Evolutionary conservation across 2,329 filamentous ascomycete species (phyloP).

Genomic region (Colletotrichum sublineola): DNA sequence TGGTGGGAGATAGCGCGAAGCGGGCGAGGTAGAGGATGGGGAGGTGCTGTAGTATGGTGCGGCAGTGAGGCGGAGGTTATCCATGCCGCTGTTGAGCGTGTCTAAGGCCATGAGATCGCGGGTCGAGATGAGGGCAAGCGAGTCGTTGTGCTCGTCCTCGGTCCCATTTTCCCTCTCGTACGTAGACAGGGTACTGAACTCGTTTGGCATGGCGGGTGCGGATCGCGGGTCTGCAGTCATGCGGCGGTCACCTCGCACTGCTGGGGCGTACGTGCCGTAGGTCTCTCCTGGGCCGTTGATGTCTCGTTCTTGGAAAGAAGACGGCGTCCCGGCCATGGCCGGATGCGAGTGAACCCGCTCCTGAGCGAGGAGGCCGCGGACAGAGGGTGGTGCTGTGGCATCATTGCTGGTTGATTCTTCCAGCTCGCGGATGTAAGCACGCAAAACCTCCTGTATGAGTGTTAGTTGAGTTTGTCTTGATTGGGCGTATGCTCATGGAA

Average conservation of each 20-base stretch:
- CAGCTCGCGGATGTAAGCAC: slow-evolving; percentile 72
- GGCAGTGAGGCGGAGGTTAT: slow-evolving; percentile 57
- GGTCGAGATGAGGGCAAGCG: slow-evolving; percentile 66
- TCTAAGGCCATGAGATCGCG: slow-evolving; percentile 66
- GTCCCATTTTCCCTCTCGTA: slow-evolving; percentile 56
- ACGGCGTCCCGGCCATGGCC: slow-evolving; percentile 29
- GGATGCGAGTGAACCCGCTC: slow-evolving; percentile 46
- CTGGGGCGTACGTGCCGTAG: slow-evolving; percentile 51
- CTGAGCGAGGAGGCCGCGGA: slow-evolving; percentile 67
- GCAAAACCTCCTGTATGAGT: slow-evolving; percentile 64
- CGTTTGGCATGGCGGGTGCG: slow-evolving; percentile 24
- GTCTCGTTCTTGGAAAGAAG: slow-evolving; percentile 28
- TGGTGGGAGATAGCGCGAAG: slow-evolving; percentile 50
- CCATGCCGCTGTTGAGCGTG: slow-evolving; percentile 56
- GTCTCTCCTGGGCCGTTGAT: slow-evolving; percentile 53
- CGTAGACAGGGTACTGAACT: slow-evolving; percentile 45
- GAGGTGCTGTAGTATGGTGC: slow-evolving; percentile 54
- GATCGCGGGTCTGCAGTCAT: slow-evolving; percentile 51
- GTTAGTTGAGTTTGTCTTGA: slow-evolving; percentile 38
- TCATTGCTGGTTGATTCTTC: slow-evolving; percentile 62
- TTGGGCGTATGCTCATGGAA: slow-evolving; percentile 3
- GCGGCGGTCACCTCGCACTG: slow-evolving; percentile 55
- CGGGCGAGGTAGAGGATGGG: slow-evolving; percentile 50
- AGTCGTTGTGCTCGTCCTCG: slow-evolving; percentile 52
- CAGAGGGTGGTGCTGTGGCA: slow-evolving; percentile 61